Percentiles rank a stretch among this genome's conserved stretches.
Evolutionary conservation across 2,329 filamentous ascomycete species (phyloP).

Genomic region (Pestalotiopsis sp.): DNA sequence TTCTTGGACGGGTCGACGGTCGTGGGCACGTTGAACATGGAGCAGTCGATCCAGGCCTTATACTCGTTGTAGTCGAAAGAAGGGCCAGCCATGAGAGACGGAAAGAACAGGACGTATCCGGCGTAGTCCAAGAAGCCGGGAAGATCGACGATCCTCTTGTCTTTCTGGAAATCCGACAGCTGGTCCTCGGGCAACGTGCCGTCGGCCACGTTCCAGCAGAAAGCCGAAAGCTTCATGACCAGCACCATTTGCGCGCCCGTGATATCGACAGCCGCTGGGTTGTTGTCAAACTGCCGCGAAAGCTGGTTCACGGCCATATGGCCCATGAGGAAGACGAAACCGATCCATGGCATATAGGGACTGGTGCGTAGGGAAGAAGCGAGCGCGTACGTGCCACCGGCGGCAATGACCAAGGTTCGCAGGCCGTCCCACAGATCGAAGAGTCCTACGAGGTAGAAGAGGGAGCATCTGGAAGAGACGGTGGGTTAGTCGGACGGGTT

Average conservation of each 20-base stretch:
- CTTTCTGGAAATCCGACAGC: conserved; percentile 84
- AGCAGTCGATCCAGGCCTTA: conserved; percentile 85
- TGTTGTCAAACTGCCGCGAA: conserved; percentile 69
- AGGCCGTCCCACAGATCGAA: conserved; percentile 91
- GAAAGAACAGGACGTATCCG: conserved; percentile 95
- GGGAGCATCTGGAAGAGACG: conserved; percentile 56
- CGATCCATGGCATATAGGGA: conserved; percentile 96
- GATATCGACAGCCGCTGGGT: conserved; percentile 74
- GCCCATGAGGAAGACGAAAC: conserved; percentile 90
- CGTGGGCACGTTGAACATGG: conserved; percentile 86
- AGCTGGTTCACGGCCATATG: conserved; percentile 94
- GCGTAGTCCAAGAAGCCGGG: conserved; percentile 78
- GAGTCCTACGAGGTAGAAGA: conserved; percentile 91
- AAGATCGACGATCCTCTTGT: conserved; percentile 73
- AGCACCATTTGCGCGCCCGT: conserved; percentile 97
- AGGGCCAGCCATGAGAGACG: conserved; percentile 83
- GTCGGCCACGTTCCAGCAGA: conserved; percentile 98
- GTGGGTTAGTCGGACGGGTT: not conserved
- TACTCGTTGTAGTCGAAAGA: conserved; percentile 96
- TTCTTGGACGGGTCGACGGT: conserved; percentile 82
- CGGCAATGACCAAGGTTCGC: conserved; percentile 75
- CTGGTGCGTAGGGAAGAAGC: conserved; percentile 76
- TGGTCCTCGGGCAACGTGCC: conserved; percentile 76
- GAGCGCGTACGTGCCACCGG: conserved; percentile 78
- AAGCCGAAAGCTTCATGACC: conserved; percentile 95